A percentile compares a stretch with the other conserved stretches of the same genome.
Evolutionary conservation across 768 basidiomycete genomes (phyloP).

Genomic region (Pleurotus eryngii): DNA sequence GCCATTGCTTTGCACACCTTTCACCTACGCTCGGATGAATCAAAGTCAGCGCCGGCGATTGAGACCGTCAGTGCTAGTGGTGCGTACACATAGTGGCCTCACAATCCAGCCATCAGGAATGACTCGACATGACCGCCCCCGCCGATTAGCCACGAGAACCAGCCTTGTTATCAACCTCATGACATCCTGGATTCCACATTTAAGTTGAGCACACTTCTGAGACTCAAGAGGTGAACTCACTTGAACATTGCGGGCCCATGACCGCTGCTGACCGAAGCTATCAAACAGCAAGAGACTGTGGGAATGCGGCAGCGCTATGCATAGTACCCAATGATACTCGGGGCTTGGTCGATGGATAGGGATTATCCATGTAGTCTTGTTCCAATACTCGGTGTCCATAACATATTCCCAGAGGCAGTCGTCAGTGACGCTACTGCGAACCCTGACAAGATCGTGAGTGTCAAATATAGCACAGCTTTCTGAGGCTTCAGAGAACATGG

Average conservation of each 20-base stretch:
- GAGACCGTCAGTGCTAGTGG: not conserved
- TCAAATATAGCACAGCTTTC: slow-evolving; percentile 12
- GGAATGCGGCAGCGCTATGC: slow-evolving; percentile 11
- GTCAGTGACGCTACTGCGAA: slow-evolving; percentile 13
- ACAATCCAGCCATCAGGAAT: not conserved
- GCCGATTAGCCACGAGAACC: not conserved
- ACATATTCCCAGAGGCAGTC: slow-evolving; percentile 17
- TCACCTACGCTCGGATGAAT: not conserved
- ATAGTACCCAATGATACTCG: slow-evolving; percentile 30
- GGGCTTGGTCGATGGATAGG: slow-evolving; percentile 26
- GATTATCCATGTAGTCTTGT: slow-evolving; percentile 29
- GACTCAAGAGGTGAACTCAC: not conserved
- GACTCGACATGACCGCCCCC: not conserved
- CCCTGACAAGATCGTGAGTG: slow-evolving; percentile 16
- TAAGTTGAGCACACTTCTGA: not conserved
- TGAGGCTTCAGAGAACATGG: not conserved
- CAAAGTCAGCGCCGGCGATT: not conserved
- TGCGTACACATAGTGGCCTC: not conserved
- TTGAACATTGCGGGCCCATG: slow-evolving; percentile 5
- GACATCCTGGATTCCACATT: not conserved
- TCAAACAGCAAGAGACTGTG: slow-evolving; percentile 25
- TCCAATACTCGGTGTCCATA: slow-evolving; percentile 22
- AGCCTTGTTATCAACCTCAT: not conserved
- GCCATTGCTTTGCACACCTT: not conserved
- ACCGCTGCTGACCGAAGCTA: slow-evolving; percentile 19